A percentile compares a stretch with the other conserved stretches of the same genome.
These are phyloP conservation scores for Cryptosporidium felis DNA, from an alignment of 169 alveolate genomes.

Conservation along the genomic window DNA sequence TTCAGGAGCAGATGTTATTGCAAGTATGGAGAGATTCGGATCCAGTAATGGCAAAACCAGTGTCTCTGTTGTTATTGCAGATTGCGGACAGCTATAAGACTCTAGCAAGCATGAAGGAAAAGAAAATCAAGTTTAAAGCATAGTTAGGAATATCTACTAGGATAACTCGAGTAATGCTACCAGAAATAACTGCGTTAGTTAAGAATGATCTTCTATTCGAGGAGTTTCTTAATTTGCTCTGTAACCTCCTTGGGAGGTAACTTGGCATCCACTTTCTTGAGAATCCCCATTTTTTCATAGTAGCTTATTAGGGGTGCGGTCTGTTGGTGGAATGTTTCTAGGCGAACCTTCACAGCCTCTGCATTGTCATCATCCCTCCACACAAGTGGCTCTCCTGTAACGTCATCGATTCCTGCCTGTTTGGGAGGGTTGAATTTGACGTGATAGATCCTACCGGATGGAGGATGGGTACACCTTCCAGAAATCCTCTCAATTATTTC, in stretches of 20 bases:
- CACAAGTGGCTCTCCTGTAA: conserved; percentile 88
- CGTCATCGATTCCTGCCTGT: conserved; percentile 86
- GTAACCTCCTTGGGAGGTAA: conserved; percentile 78
- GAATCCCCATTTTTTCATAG: conserved; percentile 78
- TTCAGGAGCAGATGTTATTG: conserved; percentile 91
- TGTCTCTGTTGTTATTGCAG: conserved; percentile 87
- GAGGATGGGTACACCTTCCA: conserved; percentile 91
- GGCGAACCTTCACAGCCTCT: conserved; percentile 81
- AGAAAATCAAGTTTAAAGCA: neutral
- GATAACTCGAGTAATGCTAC: neutral
- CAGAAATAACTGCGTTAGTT: neutral
- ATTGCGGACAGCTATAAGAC: conserved; percentile 89
- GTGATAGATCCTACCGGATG: conserved; percentile 94
- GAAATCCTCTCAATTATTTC: conserved; percentile 88
- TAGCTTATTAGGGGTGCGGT: conserved; percentile 83
- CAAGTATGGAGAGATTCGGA: conserved; percentile 91
- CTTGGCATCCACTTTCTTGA: conserved; percentile 79
- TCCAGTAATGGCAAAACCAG: conserved; percentile 88
- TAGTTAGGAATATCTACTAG: no score
- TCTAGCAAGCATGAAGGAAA: no score
- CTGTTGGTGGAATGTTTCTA: conserved; percentile 75
- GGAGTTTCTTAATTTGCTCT: conserved; percentile 73
- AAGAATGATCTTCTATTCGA: neutral
- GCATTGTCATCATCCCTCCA: conserved; percentile 85
- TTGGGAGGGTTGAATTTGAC: conserved; percentile 91